These are phyloP conservation scores for Acer negundo DNA, from an alignment of 345 rosid genomes.

Conservation along the genomic window DNA sequence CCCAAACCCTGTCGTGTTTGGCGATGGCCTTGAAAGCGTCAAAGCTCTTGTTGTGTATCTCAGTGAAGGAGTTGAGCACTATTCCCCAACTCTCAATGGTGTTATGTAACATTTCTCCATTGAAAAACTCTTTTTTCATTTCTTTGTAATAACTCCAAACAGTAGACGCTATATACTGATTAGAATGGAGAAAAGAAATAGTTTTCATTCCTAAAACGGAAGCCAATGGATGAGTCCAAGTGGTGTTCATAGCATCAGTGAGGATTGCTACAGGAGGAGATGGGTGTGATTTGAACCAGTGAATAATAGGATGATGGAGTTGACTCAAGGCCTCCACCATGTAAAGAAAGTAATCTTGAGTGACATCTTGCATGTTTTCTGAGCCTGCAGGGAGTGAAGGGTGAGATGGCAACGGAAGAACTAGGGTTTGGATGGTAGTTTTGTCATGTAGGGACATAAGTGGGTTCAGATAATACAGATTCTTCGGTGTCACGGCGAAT, in stretches of 20 bases:
- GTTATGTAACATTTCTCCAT: not conserved
- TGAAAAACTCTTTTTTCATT: not conserved
- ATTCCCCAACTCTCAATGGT: not conserved
- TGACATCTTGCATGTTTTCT: conserved; percentile 27
- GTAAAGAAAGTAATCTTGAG: conserved; percentile 3
- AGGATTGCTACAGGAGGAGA: conserved; percentile 18
- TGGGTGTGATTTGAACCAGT: conserved; percentile 27
- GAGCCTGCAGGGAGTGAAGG: conserved; percentile 28
- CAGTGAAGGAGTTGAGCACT: too few species aligned
- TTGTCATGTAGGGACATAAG: conserved; percentile 19
- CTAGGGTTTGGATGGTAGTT: conserved; percentile 4
- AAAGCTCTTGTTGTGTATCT: too few species aligned
- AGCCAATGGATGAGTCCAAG: conserved; percentile 17
- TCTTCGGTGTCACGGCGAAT: conserved; percentile 26
- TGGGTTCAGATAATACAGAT: conserved; percentile 23
- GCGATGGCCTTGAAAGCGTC: too few species aligned
- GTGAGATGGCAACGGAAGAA: conserved; percentile 26
- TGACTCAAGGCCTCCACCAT: conserved; percentile 13
- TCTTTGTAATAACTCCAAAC: not conserved
- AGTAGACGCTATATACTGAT: not conserved
- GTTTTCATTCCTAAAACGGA: not conserved
- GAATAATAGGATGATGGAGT: conserved; percentile 18
- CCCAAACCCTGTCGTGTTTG: too few species aligned
- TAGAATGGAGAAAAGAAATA: not conserved
- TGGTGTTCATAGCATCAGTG: not conserved